A percentile compares a stretch with the other conserved stretches of the same genome.
Conservation (phyloP, 345 rosid species). For the Corchorus capsularis region DNA sequence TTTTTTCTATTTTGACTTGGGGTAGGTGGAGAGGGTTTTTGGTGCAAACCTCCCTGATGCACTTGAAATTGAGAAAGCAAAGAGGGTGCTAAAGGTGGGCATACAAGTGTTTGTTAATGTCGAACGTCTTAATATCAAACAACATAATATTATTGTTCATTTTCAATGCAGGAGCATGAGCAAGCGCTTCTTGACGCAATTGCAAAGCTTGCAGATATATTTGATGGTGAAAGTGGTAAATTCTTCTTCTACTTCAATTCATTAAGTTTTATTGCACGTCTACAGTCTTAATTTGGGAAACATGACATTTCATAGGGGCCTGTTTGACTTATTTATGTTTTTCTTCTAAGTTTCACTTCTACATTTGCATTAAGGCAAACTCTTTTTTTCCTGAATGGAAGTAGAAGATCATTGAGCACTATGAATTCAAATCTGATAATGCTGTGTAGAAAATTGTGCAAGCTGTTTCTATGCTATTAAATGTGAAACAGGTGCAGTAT, state of each 20-base stretch:
- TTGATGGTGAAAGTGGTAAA: conserved; percentile 73
- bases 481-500: background rate
- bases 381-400: background rate
- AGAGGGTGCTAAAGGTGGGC: conserved; percentile 71
- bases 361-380: background rate
- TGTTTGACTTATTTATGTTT: background rate
- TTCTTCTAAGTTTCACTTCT: background rate
- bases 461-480: background rate
- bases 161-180: conserved; percentile 71
- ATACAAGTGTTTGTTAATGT: conserved; percentile 22
- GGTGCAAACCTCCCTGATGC: conserved; percentile 68
- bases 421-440: background rate
- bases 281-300: background rate
- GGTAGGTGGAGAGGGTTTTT: conserved; percentile 82
- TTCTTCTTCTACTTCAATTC: conserved; percentile 3
- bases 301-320: background rate
- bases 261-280: background rate
- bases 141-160: background rate
- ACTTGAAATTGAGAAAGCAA: conserved; percentile 77
- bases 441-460: background rate
- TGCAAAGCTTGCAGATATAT: conserved; percentile 66
- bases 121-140: background rate
- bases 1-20: conserved; percentile 4
- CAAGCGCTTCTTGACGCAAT: conserved; percentile 74
- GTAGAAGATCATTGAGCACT: background rate